Evolutionary conservation across 2,329 filamentous ascomycete genomes (phyloP), one percentile per base, ranked within the genome.

Genomic region (Fusarium chaquense): DNA sequence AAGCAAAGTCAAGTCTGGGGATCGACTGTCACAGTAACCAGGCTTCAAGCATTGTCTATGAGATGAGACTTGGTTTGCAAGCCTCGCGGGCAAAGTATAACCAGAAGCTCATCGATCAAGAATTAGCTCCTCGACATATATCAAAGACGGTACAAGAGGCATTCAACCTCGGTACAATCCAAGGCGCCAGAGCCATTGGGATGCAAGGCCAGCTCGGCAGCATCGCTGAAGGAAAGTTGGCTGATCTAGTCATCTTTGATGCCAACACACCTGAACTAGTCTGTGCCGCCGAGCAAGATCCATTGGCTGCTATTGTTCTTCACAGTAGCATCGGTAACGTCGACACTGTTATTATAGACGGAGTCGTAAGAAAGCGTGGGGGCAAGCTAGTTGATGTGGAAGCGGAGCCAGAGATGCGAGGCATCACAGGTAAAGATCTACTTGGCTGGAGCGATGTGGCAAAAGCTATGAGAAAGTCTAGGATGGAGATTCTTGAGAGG

Each of bases 21-120:
- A 47, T 62, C 5, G 60, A 63, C 6, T 63, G 60, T 8, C 60
- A 62, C 16, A 62, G 47, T 2, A 63, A 63, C 1, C 60, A 63
- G 12, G 60, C 58, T 9, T 63, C 60, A 0, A 63, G 60, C 4
- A 62, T 63, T 0, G 30, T 63, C 0, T 63, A 63, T 13, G 60
- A 63, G 10, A 63, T 63, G 60, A 56, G 60, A 8, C 33, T 63
- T 0, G 60, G 35, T 0, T 13, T 63, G 5, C 60, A 63, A 18
- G 58, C 41, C 2, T 45, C 58, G 0, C 18, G 60, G 3, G 58
- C 58, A 4, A 62, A 47, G 5, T 6, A 56, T 12, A 46, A 63
- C 7, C 58, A 63, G 30, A 62, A 2, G 3, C 1, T 44, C 3
- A 55, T 63, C 11, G 35, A 47, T 6, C 47, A 63, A 7, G 60